A percentile compares a stretch with the other conserved stretches of the same genome.
Conservation (phyloP, 75 land plant species). For the Larix kaempferi region DNA sequence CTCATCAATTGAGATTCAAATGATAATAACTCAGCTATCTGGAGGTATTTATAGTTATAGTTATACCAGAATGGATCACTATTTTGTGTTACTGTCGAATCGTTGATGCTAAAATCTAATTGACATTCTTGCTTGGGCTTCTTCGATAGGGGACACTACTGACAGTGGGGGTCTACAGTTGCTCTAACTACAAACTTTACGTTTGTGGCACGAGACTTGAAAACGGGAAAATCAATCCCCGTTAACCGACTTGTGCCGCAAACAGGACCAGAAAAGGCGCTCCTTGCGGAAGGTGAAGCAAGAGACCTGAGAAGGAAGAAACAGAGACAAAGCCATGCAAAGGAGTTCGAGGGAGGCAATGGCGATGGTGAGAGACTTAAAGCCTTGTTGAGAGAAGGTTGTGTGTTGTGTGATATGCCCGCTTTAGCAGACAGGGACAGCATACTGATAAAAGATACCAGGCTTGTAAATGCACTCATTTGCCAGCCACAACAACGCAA, state of each 20-base stretch:
- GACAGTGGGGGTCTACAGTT: slow-evolving; percentile 30
- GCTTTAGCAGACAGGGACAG: slow-evolving; percentile 88
- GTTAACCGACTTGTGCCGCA: slow-evolving; percentile 80
- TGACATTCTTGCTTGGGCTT: background rate
- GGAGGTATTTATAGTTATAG: slow-evolving; percentile 57
- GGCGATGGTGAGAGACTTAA: slow-evolving; percentile 40
- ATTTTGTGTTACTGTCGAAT: background rate
- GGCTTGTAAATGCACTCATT: slow-evolving; percentile 63
- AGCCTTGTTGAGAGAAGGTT: slow-evolving; percentile 61
- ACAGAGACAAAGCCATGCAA: slow-evolving; percentile 37
- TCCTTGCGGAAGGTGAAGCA: slow-evolving; percentile 55
- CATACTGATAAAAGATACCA: slow-evolving; percentile 74
- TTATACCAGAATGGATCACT: background rate
- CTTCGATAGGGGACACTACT: slow-evolving; percentile 21
- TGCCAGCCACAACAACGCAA: slow-evolving; percentile 98
- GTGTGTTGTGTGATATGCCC: slow-evolving; percentile 80
- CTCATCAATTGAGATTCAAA: slow-evolving; percentile 87
- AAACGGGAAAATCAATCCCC: slow-evolving; percentile 79
- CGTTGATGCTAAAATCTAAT: too few relatives aligned
- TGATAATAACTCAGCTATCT: slow-evolving; percentile 65
- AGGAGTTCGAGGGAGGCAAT: slow-evolving; percentile 26
- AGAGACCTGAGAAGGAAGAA: slow-evolving; percentile 56
- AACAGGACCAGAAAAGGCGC: slow-evolving; percentile 72
- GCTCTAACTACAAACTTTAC: slow-evolving; percentile 89
- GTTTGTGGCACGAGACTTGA: slow-evolving; percentile 89